Evolutionary conservation across 2,329 filamentous ascomycete genomes (phyloP).

Genomic region (Aspergillus flavus): DNA sequence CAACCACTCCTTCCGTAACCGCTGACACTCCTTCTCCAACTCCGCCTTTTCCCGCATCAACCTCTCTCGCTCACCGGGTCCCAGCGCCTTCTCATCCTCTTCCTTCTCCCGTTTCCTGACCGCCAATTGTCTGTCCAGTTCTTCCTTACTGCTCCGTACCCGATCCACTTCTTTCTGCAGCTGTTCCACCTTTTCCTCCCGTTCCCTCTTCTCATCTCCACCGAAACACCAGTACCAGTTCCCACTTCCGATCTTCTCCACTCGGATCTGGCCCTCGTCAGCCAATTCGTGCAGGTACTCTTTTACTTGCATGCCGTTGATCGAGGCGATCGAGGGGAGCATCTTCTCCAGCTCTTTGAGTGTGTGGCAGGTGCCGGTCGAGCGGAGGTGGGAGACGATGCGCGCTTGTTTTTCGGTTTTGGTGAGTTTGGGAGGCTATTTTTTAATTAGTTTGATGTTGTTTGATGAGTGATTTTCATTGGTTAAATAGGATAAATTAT

Average conservation of each 20-base stretch:
- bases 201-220: conserved; percentile 57
- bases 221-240: conserved; percentile 74
- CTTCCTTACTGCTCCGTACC: conserved; percentile 30
- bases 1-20: conserved; percentile 29
- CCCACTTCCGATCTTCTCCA: conserved; percentile 70
- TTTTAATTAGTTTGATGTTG: not conserved
- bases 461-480: not conserved
- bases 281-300: conserved; percentile 65
- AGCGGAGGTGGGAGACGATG: conserved; percentile 62
- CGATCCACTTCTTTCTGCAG: conserved; percentile 35
- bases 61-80: conserved; percentile 22
- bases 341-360: conserved; percentile 70
- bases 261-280: conserved; percentile 63
- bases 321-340: conserved; percentile 62
- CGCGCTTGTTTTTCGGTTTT: conserved; percentile 61
- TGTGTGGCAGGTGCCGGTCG: conserved; percentile 62
- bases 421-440: conserved; percentile 55
- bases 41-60: conserved; percentile 26
- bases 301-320: conserved; percentile 68
- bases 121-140: conserved; percentile 39
- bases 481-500: not conserved
- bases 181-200: conserved; percentile 37
- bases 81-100: conserved; percentile 21
- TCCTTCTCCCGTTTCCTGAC: conserved; percentile 39
- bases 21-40: conserved; percentile 34